Percentiles rank a stretch among this genome's conserved stretches.
Conservation (phyloP, 2,329 filamentous ascomycete species). For the Talaromyces sp. region DNA sequence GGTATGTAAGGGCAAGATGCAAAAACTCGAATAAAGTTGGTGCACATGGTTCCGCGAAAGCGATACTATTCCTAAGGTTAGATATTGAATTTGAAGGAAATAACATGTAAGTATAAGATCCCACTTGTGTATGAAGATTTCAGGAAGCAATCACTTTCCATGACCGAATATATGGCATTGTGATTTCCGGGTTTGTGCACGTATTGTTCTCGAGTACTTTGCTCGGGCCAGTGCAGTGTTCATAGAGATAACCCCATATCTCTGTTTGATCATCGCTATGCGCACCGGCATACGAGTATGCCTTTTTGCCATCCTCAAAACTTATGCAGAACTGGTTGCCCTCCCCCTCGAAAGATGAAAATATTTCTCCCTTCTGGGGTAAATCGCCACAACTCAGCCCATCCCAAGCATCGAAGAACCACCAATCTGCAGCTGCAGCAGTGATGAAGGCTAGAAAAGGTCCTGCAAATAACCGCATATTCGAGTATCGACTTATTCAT, state of each 20-base stretch:
- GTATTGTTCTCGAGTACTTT: conserved; percentile 7
- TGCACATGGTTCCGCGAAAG: no score
- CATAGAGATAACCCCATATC: conserved; percentile 5
- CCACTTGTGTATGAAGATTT: no score
- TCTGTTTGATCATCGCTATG: conserved; percentile 1
- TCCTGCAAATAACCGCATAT: background rate
- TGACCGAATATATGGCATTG: conserved; percentile 9
- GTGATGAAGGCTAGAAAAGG: background rate
- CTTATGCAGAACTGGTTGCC: background rate
- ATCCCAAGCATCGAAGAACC: background rate
- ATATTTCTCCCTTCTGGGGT: background rate
- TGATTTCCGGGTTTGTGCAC: conserved; percentile 10
- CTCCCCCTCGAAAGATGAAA: background rate
- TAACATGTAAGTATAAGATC: no score
- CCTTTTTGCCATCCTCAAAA: conserved; percentile 1
- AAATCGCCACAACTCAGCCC: background rate
- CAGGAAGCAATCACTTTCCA: conserved; percentile 5
- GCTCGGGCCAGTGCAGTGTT: conserved; percentile 10
- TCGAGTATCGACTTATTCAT: no score
- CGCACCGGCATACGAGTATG: conserved; percentile 2
- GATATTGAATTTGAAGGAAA: no score
- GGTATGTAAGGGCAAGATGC: no score
- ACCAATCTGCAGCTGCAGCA: background rate
- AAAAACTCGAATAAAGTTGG: no score
- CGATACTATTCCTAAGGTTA: no score